Conservation (phyloP, 768 basidiomycete genomes). For the Pholiota molesta region DNA sequence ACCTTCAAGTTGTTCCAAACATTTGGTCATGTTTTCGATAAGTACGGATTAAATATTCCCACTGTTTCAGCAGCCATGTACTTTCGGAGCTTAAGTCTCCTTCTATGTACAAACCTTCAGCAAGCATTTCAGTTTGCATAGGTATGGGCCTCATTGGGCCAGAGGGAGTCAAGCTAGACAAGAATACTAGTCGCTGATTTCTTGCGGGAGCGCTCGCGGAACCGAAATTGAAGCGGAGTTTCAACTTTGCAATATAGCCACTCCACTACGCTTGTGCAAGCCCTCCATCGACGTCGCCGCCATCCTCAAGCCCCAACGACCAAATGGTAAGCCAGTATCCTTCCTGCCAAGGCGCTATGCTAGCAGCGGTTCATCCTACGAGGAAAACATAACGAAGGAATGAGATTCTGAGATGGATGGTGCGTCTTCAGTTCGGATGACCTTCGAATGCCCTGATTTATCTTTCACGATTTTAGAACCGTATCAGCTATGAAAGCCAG, state of each 20-base stretch:
- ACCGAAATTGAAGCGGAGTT: constrained; percentile 21
- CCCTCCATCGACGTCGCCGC: constrained; percentile 18
- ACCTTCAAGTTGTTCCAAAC: too few relatives aligned
- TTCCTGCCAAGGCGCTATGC: constrained; percentile 41
- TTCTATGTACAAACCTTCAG: too few relatives aligned
- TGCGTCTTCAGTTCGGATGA: constrained; percentile 45
- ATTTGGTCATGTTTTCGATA: too few relatives aligned
- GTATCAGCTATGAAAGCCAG: constrained; percentile 28
- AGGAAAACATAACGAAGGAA: constrained; percentile 13
- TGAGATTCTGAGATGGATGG: constrained; percentile 52
- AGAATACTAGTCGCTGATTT: too few relatives aligned
- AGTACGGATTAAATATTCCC: too few relatives aligned
- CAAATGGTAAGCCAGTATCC: constrained; percentile 55
- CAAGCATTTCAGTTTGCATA: too few relatives aligned
- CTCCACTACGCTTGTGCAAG: background rate
- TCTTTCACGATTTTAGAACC: constrained; percentile 21
- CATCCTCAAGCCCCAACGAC: constrained; percentile 43
- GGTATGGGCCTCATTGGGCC: too few relatives aligned
- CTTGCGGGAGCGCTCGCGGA: background rate
- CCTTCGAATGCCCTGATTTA: constrained; percentile 13
- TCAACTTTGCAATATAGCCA: constrained; percentile 10
- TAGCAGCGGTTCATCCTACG: constrained; percentile 37
- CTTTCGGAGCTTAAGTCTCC: too few relatives aligned
- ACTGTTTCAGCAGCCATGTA: too few relatives aligned
- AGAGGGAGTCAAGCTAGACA: too few relatives aligned